A percentile compares a stretch with the other conserved stretches of the same genome.
phyloP scores from a whole-genome alignment of 208 protist species.

The Trypanosoma caninum region DNA sequence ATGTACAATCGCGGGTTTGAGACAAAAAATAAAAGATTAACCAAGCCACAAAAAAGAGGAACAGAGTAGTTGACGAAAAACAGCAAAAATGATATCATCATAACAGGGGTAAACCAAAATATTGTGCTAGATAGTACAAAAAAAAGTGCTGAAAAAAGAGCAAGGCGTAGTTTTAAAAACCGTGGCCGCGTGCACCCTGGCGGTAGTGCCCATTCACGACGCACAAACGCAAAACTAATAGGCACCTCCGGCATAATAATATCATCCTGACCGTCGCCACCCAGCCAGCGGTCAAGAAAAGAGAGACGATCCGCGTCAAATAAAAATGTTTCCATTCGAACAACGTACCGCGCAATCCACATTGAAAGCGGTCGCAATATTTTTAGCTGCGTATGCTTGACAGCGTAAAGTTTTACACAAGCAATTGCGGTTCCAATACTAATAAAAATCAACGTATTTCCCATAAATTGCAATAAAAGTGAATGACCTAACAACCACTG shows the following conservation, averaged over 20 bases:
- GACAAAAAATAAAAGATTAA: conserved; percentile 25
- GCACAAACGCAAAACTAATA: conserved; percentile 30
- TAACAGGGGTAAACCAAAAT: conserved; percentile 44
- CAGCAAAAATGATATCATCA: conserved; percentile 25
- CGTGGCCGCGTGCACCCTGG: conserved; percentile 20
- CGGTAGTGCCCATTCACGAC: conserved; percentile 40
- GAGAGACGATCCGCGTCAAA: conserved; percentile 47
- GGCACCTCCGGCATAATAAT: conserved; percentile 36
- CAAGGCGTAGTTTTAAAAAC: conserved; percentile 32
- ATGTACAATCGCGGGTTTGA: conserved; percentile 14
- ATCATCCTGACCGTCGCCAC: conserved; percentile 26
- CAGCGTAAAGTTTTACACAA: conserved; percentile 30
- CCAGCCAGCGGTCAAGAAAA: conserved; percentile 38
- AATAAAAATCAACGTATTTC: conserved; percentile 21
- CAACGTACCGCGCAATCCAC: conserved; percentile 37
- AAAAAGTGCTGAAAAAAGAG: conserved; percentile 54
- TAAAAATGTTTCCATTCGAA: conserved; percentile 61
- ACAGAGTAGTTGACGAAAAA: conserved; percentile 10
- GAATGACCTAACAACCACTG: background rate
- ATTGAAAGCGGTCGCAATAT: conserved; percentile 33
- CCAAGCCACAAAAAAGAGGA: conserved; percentile 11
- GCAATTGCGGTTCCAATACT: conserved; percentile 20
- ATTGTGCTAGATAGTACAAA: conserved; percentile 28
- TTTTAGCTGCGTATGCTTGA: conserved; percentile 46
- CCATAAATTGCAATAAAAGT: background rate